phyloP scores from a whole-genome alignment of 2,329 filamentous ascomycete species.

The Rhytidhysteron rufulum region DNA sequence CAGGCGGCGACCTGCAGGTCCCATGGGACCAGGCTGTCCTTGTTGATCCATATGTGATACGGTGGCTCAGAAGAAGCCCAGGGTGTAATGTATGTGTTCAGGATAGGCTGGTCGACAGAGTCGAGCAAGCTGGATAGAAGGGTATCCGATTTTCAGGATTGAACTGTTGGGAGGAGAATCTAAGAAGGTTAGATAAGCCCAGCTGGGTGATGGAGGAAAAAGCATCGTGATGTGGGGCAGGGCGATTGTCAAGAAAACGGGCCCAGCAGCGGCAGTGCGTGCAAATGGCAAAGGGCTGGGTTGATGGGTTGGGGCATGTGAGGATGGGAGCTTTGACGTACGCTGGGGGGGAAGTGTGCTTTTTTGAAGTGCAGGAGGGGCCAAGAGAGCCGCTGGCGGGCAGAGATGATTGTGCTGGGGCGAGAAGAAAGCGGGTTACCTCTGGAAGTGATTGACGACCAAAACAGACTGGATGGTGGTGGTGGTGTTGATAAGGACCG shows the following conservation, averaged over 20 bases:
- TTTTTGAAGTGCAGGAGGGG: conserved; percentile 12
- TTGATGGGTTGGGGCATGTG: no score
- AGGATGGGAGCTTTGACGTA: not conserved
- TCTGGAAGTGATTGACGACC: conserved; percentile 27
- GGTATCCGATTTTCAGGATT: conserved; percentile 16
- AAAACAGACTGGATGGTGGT: conserved; percentile 11
- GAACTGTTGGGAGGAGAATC: conserved; percentile 14
- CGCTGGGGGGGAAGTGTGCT: conserved; percentile 17
- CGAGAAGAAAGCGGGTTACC: conserved; percentile 20
- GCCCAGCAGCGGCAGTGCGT: no score
- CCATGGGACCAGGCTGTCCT: conserved; percentile 52
- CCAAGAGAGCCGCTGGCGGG: conserved; percentile 14
- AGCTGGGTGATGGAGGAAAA: conserved; percentile 2
- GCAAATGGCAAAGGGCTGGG: no score
- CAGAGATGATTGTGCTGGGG: conserved; percentile 28
- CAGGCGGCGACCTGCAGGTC: conserved; percentile 80
- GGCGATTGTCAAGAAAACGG: no score
- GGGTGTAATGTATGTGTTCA: conserved; percentile 17
- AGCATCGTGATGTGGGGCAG: conserved; percentile 6
- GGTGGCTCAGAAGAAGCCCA: conserved; percentile 19
- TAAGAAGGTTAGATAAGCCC: conserved; percentile 17
- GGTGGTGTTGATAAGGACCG: conserved; percentile 33
- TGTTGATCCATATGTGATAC: conserved; percentile 46
- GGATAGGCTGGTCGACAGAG: conserved; percentile 20
- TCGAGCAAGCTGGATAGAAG: conserved; percentile 18